These are phyloP conservation scores for Clausena lansium DNA, from an alignment of 345 rosid species.

Conservation along the genomic window DNA sequence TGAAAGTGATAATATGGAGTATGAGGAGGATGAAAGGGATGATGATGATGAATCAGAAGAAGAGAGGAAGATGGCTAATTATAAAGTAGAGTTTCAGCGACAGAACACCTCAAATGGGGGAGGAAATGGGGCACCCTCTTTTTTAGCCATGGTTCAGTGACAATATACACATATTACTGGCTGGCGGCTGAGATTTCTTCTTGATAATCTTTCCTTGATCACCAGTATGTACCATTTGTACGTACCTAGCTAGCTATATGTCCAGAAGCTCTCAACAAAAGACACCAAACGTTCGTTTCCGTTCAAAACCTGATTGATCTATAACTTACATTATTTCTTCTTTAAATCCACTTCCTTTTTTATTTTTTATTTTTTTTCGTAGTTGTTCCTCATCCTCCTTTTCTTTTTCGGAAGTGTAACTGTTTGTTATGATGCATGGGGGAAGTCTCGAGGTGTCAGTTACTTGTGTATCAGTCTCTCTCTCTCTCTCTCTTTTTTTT, in stretches of 20 bases:
- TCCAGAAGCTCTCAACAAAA: slow-evolving; percentile 39
- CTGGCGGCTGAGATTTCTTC: neutral
- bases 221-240: slow-evolving; percentile 34
- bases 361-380: neutral
- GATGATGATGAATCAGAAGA: slow-evolving; percentile 47
- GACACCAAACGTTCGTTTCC: slow-evolving; percentile 23
- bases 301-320: slow-evolving; percentile 17
- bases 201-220: neutral
- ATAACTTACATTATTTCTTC: slow-evolving; percentile 13
- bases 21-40: slow-evolving; percentile 33
- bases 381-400: slow-evolving; percentile 14
- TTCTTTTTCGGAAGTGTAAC: slow-evolving; percentile 3
- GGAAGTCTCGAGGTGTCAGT: slow-evolving; percentile 3
- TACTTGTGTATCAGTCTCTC: neutral
- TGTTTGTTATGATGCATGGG: slow-evolving; percentile 3
- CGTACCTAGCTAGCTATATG: slow-evolving; percentile 25
- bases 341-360: slow-evolving; percentile 7
- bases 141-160: slow-evolving; percentile 58
- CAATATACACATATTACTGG: neutral
- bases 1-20: slow-evolving; percentile 33
- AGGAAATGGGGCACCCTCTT: slow-evolving; percentile 55
- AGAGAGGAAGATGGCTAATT: slow-evolving; percentile 44
- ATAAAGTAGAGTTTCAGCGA: slow-evolving; percentile 55
- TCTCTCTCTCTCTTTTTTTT: neutral
- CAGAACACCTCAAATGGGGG: slow-evolving; percentile 48